A percentile compares a stretch with the other conserved stretches of the same genome.
Evolutionary conservation across 2,329 filamentous ascomycete genomes (phyloP).

Genomic region (Westerdykella sp.): DNA sequence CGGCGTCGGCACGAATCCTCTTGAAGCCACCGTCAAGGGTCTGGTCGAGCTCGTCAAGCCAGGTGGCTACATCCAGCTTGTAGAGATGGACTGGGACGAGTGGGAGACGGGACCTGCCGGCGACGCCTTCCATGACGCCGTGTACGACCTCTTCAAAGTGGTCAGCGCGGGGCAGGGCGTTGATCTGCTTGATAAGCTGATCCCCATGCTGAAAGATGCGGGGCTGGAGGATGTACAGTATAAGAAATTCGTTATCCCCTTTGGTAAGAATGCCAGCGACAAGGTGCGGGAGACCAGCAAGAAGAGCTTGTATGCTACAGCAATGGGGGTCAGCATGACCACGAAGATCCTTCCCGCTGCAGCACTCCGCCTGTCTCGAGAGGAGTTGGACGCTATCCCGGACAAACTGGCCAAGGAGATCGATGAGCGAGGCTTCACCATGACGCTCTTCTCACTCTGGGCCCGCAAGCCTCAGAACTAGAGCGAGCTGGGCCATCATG

Average conservation of each 20-base stretch:
- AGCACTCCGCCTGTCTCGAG: constrained; percentile 5
- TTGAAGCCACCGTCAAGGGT: constrained; percentile 7
- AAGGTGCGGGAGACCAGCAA: constrained; percentile 5
- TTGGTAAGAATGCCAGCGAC: constrained; percentile 5
- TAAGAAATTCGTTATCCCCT: constrained; percentile 5
- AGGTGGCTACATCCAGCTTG: constrained; percentile 12
- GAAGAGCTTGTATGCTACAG: constrained; percentile 10
- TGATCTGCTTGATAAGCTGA: constrained; percentile 7
- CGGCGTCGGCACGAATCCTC: constrained; percentile 6
- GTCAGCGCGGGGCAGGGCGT: constrained; percentile 11
- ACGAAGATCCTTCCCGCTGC: constrained; percentile 7
- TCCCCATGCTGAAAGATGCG: constrained; percentile 6
- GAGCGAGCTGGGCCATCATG: no score
- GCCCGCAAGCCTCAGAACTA: constrained; percentile 5
- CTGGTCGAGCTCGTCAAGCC: constrained; percentile 9
- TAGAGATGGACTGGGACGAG: constrained; percentile 9
- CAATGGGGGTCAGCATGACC: constrained; percentile 5
- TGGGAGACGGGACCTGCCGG: constrained; percentile 7
- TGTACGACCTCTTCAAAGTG: constrained; percentile 8
- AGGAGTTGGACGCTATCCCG: constrained; percentile 7
- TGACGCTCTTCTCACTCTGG: constrained; percentile 5
- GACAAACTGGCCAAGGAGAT: constrained; percentile 7
- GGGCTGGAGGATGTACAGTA: constrained; percentile 7
- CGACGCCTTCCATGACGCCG: constrained; percentile 3
- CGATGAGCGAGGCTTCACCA: constrained; percentile 5